These are phyloP conservation scores for Helotiales sp. DNA, from an alignment of 2,329 filamentous ascomycete genomes.

Conservation along the genomic window DNA sequence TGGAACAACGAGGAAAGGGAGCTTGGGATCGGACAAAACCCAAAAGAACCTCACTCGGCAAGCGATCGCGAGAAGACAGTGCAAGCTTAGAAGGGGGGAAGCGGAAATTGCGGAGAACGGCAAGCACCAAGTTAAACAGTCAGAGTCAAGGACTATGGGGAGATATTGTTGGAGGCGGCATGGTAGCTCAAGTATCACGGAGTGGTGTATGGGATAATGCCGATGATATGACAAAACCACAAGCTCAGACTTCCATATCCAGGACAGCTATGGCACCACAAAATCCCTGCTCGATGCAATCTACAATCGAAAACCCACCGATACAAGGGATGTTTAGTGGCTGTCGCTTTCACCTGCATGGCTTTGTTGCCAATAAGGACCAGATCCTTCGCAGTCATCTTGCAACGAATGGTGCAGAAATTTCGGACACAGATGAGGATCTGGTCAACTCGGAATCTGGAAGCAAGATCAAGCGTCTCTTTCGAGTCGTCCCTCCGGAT, in stretches of 20 bases:
- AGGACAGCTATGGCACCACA: neutral
- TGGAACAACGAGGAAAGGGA: conserved; percentile 70
- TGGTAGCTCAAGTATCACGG: conserved; percentile 26
- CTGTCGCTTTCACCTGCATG: conserved; percentile 42
- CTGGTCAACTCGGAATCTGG: conserved; percentile 6
- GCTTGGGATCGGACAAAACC: conserved; percentile 66
- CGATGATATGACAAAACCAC: conserved; percentile 11
- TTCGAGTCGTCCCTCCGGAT: conserved; percentile 47
- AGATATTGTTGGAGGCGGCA: conserved; percentile 68
- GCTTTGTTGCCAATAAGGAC: conserved; percentile 43
- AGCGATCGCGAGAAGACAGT: conserved; percentile 56
- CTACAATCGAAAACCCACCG: conserved; percentile 16
- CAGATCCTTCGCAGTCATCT: conserved; percentile 38
- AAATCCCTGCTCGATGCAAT: neutral
- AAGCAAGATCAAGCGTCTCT: conserved; percentile 18
- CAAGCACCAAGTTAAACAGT: conserved; percentile 77
- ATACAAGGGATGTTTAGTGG: conserved; percentile 42
- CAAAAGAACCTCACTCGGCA: conserved; percentile 51
- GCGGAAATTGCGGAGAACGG: conserved; percentile 83
- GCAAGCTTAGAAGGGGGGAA: conserved; percentile 56
- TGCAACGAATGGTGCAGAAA: conserved; percentile 36
- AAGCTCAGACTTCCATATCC: neutral
- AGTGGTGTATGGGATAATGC: conserved; percentile 32
- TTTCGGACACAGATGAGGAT: conserved; percentile 24
- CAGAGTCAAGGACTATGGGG: conserved; percentile 89